Evolutionary conservation across 495 filamentous ascomycete species (phyloP), one percentile per base, ranked within the genome.

Genomic region (Staphylotrichum tortipilum): DNA sequence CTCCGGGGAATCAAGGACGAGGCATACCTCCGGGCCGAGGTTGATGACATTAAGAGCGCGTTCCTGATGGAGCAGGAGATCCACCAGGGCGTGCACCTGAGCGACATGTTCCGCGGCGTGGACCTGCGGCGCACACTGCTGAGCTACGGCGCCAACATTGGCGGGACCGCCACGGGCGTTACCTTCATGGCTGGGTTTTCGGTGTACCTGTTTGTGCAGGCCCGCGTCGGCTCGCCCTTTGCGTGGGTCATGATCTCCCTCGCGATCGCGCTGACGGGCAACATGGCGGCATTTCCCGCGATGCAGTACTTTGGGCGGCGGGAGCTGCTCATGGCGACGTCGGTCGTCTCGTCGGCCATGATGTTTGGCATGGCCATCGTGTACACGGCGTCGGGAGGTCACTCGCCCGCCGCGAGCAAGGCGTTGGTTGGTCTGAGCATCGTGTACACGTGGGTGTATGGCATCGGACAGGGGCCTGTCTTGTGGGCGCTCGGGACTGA

Each of bases 401-500:
- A 30, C 4, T 23, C 28, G 0, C 12, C 56, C 12, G 31, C 40
- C 9, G 56, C 58, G 12, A 44, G 52, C 49, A 62, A 59, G 43
- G 53, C 53, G 26, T 48, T 62, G 2, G 56, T 62, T 1, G 59
- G 11, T 18, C 29, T 62, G 44, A 55, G 50, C 37, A 57, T 59
- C 29, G 56, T 62, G 11, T 62, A 53, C 38, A 56, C 52, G 3
- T 68, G 68, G 49, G 53, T 63, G 0, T 68, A 68, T n/a, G 68
- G 68, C 22, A 40, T 65, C n/a, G 68, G 68, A 14, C 65, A 68
- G 22, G 66, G 68, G 0, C 68, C 68, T 3, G 69, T 66, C 7
- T 63, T 70, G 39, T 71, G 68, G 50, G 69, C 69, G 41, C 67
- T 63, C 12, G 63, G 64, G 11, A 68, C 68, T 1, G 74, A 77